A percentile compares a stretch with the other conserved stretches of the same genome.
These are phyloP conservation scores for Boletus subluridellus DNA, from an alignment of 1,284 basidiomycete genomes.

Conservation along the genomic window DNA sequence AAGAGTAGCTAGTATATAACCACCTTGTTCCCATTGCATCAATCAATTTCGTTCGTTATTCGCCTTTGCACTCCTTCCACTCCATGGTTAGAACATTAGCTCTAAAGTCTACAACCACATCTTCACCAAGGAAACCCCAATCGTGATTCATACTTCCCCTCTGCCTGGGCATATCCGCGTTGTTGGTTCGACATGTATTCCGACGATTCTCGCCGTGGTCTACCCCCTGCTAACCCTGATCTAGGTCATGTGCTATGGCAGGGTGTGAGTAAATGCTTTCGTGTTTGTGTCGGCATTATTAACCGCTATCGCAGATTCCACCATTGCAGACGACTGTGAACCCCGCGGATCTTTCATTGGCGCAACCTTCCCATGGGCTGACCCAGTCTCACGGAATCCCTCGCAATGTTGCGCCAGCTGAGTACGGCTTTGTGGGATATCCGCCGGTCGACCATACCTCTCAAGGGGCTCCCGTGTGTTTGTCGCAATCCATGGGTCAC, in stretches of 20 bases:
- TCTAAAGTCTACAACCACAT: neutral
- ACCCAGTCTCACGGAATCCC: neutral
- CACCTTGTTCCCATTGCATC: neutral
- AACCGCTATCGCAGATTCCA: neutral
- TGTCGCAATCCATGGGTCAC: neutral
- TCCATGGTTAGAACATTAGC: neutral
- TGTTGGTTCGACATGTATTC: slow-evolving; percentile 8
- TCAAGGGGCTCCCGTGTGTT: neutral
- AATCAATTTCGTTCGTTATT: neutral
- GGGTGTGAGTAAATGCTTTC: slow-evolving; percentile 10
- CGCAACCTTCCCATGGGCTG: neutral
- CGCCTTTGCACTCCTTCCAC: no score
- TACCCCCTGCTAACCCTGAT: neutral
- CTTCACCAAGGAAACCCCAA: neutral
- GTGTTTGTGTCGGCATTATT: neutral
- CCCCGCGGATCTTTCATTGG: neutral
- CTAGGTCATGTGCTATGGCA: neutral
- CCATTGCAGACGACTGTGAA: slow-evolving; percentile 1
- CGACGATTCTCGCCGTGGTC: neutral
- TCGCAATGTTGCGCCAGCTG: neutral
- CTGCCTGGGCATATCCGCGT: neutral
- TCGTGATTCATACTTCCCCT: no score
- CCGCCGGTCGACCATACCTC: neutral
- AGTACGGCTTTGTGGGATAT: neutral
- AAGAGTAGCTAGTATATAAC: neutral